Evolutionary conservation across 768 basidiomycete species (phyloP).

Genomic region (Erythrobasidium yunnanense): DNA sequence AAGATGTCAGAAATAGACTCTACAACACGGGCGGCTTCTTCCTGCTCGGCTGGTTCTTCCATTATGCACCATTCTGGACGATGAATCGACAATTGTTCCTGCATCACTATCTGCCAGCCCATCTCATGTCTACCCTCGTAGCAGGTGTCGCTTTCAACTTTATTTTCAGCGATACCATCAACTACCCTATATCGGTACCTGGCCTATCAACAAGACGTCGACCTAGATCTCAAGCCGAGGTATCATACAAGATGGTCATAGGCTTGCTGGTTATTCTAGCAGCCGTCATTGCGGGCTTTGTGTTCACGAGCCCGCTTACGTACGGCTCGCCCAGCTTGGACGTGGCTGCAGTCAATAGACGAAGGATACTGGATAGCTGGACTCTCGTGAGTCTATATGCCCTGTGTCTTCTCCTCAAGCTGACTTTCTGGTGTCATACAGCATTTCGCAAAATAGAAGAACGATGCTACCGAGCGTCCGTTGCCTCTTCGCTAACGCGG

Average conservation of each 20-base stretch:
- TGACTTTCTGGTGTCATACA: neutral
- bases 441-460: constrained; percentile 28
- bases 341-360: constrained; percentile 70
- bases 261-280: constrained; percentile 53
- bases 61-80: constrained; percentile 94
- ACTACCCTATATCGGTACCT: constrained; percentile 36
- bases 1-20: constrained; percentile 82
- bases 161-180: constrained; percentile 36
- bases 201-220: constrained; percentile 30
- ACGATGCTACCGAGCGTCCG: too few relatives aligned
- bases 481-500: too few relatives aligned
- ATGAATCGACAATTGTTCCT: constrained; percentile 95
- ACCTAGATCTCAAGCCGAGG: constrained; percentile 52
- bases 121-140: constrained; percentile 70
- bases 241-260: constrained; percentile 52
- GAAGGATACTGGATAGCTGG: constrained; percentile 77
- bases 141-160: constrained; percentile 77
- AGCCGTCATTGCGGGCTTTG: constrained; percentile 45
- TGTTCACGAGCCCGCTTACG: constrained; percentile 76
- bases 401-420: neutral
- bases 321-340: constrained; percentile 90
- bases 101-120: constrained; percentile 86
- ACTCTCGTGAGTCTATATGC: constrained; percentile 48
- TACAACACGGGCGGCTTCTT: constrained; percentile 97
- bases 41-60: constrained; percentile 82